These are phyloP conservation scores for Gentiana dahurica DNA, from an alignment of 257 asterid species.

Conservation along the genomic window DNA sequence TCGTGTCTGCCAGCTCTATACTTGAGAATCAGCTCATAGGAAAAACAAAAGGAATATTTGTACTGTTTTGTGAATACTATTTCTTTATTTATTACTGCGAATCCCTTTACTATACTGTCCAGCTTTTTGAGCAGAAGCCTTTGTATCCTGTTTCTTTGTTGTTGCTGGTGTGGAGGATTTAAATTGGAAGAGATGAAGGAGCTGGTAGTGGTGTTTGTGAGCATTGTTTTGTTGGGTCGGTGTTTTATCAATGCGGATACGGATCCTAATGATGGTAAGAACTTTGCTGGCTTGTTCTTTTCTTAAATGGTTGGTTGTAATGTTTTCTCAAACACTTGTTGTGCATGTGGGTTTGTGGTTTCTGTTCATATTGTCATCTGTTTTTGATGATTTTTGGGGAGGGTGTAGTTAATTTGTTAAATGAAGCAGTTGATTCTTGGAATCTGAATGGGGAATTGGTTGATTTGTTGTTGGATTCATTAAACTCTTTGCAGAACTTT, in stretches of 20 bases:
- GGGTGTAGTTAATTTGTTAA: slow-evolving; percentile 7
- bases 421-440: slow-evolving; percentile 13
- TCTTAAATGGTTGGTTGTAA: too few relatives aligned
- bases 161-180: slow-evolving; percentile 12
- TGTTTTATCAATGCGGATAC: slow-evolving; percentile 26
- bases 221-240: slow-evolving; percentile 21
- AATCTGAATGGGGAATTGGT: slow-evolving; percentile 11
- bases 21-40: slow-evolving; percentile 30
- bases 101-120: neutral
- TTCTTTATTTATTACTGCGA: slow-evolving; percentile 12
- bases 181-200: slow-evolving; percentile 24
- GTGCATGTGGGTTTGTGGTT: neutral
- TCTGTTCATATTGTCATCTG: neutral
- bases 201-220: slow-evolving; percentile 20
- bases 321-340: neutral
- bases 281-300: neutral
- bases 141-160: slow-evolving; percentile 15
- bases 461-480: slow-evolving; percentile 9
- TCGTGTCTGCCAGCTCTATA: slow-evolving; percentile 98
- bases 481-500: too few relatives aligned
- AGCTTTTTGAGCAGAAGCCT: slow-evolving; percentile 13
- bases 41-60: slow-evolving; percentile 11
- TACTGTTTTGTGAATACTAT: slow-evolving; percentile 18
- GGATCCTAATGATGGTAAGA: slow-evolving; percentile 32
- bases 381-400: neutral